Evolutionary conservation across 2,329 filamentous ascomycete species (phyloP).

Genomic region (Rasamsonia emersonii): DNA sequence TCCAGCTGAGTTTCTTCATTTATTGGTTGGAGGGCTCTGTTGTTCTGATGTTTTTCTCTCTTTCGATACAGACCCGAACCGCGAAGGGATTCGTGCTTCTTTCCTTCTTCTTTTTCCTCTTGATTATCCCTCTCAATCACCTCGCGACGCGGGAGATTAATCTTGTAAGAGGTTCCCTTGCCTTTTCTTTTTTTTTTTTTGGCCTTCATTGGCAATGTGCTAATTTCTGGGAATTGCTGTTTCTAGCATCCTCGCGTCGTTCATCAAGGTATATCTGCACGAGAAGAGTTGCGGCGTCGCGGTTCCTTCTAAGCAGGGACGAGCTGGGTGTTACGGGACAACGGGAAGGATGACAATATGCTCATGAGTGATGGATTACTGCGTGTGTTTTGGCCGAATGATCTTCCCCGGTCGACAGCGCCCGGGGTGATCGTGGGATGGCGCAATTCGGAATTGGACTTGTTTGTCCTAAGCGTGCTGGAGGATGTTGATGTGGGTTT

Average conservation of each 20-base stretch:
- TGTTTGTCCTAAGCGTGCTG: constrained; percentile 82
- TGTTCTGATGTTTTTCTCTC: too few species aligned
- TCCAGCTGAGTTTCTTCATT: constrained; percentile 1
- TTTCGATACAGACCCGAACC: constrained; percentile 59
- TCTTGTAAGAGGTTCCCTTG: constrained; percentile 59
- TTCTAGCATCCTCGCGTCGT: constrained; percentile 75
- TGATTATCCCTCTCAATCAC: constrained; percentile 76
- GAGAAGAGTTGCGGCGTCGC: constrained; percentile 86
- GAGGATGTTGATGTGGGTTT: constrained; percentile 79
- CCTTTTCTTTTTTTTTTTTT: constrained; percentile 7
- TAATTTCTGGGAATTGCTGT: constrained; percentile 1
- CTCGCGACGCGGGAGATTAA: constrained; percentile 72
- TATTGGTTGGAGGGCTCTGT: background rate
- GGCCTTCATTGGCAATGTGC: background rate
- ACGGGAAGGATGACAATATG: constrained; percentile 49
- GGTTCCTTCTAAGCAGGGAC: constrained; percentile 84
- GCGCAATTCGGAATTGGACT: constrained; percentile 83
- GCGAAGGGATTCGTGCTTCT: constrained; percentile 77
- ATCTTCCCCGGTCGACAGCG: constrained; percentile 61
- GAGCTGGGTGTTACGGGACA: too few species aligned
- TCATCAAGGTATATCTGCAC: constrained; percentile 76
- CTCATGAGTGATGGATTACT: constrained; percentile 71
- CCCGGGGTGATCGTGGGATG: constrained; percentile 89
- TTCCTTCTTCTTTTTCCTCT: constrained; percentile 72
- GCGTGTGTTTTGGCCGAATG: constrained; percentile 97